Percentiles rank a stretch among this genome's conserved stretches.
phyloP scores from a whole-genome alignment of 257 asterid species.

The Solanum neorickii region DNA sequence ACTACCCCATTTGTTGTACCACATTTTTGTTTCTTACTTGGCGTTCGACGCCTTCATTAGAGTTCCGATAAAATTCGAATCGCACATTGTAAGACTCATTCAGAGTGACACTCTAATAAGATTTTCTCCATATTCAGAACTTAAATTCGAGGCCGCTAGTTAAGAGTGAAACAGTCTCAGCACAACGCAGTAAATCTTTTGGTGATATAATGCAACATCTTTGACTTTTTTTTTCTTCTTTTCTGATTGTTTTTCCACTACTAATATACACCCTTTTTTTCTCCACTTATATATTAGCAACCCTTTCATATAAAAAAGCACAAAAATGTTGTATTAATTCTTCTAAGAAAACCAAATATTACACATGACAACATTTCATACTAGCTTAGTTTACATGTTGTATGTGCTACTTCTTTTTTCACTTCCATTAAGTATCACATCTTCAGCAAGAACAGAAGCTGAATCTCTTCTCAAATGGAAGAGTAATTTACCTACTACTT shows the following conservation, averaged over 20 bases:
- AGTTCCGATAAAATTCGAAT: not conserved
- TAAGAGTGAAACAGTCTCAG: no score
- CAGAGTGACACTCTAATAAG: fast-evolving
- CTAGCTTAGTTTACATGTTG: constrained; percentile 7
- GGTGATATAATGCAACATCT: not conserved
- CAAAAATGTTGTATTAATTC: not conserved
- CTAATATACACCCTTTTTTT: not conserved
- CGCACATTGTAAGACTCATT: not conserved
- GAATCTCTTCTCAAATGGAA: constrained; percentile 57
- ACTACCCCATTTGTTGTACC: not conserved
- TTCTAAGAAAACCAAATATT: not conserved
- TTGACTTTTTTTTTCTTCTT: not conserved
- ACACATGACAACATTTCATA: constrained; percentile 21
- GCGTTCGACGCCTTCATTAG: not conserved
- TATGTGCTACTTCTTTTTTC: constrained; percentile 8
- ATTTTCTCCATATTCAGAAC: no score
- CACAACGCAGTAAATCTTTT: not conserved
- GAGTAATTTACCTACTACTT: constrained; percentile 10
- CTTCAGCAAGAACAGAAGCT: constrained; percentile 51
- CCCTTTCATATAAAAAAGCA: not conserved
- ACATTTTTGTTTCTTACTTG: not conserved
- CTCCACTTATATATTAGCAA: not conserved
- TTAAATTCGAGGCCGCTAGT: fast-evolving
- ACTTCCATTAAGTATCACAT: constrained; percentile 13
- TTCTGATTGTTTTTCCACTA: not conserved